phyloP scores from a whole-genome alignment of 495 filamentous ascomycete genomes.

The Penicillium manginii region DNA sequence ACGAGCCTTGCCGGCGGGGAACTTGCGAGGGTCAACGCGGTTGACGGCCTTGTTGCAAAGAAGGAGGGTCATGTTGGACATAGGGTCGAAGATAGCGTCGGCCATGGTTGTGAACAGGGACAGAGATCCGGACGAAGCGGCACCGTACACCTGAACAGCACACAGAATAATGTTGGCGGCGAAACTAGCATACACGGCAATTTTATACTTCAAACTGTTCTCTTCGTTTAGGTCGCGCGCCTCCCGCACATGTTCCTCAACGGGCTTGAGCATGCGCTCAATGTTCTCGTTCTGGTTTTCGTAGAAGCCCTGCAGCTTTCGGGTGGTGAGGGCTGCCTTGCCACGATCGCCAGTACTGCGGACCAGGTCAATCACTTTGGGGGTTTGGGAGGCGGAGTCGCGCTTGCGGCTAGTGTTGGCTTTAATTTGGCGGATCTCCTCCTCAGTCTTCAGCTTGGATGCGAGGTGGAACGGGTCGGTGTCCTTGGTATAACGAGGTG shows the following conservation, averaged over 20 bases:
- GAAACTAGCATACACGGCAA: constrained; percentile 90
- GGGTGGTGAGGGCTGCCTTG: constrained; percentile 48
- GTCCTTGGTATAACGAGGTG: constrained; percentile 59
- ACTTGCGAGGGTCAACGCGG: constrained; percentile 83
- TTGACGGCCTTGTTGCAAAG: constrained; percentile 86
- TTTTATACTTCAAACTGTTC: constrained; percentile 81
- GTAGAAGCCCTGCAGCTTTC: constrained; percentile 83
- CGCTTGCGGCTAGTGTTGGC: constrained; percentile 85
- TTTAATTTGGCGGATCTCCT: constrained; percentile 78
- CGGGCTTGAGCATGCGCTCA: constrained; percentile 85
- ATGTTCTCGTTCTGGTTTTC: constrained; percentile 92
- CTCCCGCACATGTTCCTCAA: constrained; percentile 84
- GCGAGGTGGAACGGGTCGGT: constrained; percentile 86
- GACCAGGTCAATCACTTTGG: constrained; percentile 23
- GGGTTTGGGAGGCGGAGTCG: constrained; percentile 50
- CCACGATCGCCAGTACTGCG: constrained; percentile 19
- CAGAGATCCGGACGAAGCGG: constrained; percentile 80
- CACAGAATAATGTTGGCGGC: constrained; percentile 80
- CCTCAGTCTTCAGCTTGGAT: constrained; percentile 72
- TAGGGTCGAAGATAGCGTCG: constrained; percentile 92
- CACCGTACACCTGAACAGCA: constrained; percentile 84
- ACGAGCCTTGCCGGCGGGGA: constrained; percentile 91
- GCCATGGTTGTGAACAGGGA: constrained; percentile 99
- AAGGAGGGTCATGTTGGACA: constrained; percentile 88
- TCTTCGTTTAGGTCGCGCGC: constrained; percentile 79